Evolutionary conservation across 2,329 filamentous ascomycete species (phyloP).

Genomic region (Nemania diffusa): DNA sequence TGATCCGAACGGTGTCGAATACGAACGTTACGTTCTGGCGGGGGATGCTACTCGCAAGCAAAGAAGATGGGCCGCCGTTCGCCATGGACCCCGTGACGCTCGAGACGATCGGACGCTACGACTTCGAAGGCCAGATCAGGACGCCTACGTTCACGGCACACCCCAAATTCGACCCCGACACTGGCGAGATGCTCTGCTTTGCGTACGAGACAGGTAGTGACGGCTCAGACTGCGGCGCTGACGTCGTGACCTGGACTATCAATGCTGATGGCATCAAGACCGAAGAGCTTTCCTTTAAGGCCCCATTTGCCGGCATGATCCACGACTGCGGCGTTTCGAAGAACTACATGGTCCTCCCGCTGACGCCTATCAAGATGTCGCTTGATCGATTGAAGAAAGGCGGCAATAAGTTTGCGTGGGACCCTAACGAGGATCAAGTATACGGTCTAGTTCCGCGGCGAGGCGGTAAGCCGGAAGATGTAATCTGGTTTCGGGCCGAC

Average conservation of each 20-base stretch:
- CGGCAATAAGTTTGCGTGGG: constrained; percentile 63
- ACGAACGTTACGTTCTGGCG: constrained; percentile 70
- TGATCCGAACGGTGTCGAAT: constrained; percentile 67
- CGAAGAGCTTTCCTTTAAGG: constrained; percentile 60
- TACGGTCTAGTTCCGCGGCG: constrained; percentile 64
- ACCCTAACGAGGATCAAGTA: constrained; percentile 64
- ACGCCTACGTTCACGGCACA: constrained; percentile 62
- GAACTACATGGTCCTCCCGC: constrained; percentile 59
- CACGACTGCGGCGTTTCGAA: constrained; percentile 61
- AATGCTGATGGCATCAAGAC: constrained; percentile 55
- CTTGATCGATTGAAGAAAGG: constrained; percentile 57
- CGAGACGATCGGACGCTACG: constrained; percentile 61
- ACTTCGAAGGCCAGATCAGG: constrained; percentile 62
- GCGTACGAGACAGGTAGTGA: constrained; percentile 61
- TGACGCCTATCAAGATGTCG: constrained; percentile 60
- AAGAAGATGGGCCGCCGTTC: constrained; percentile 65
- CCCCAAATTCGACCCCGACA: constrained; percentile 63
- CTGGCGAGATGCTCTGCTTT: constrained; percentile 63
- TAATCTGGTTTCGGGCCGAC: constrained; percentile 62
- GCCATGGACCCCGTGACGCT: constrained; percentile 62
- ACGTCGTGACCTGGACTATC: constrained; percentile 60
- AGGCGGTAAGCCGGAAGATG: constrained; percentile 62
- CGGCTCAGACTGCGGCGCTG: constrained; percentile 55
- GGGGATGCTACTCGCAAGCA: constrained; percentile 64
- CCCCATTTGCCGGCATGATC: constrained; percentile 64